A percentile compares a stretch with the other conserved stretches of the same genome.
These are phyloP conservation scores for bread wheat (Triticum aestivum) DNA, from an alignment of 176 grass and related monocot species.

Conservation along the genomic window DNA sequence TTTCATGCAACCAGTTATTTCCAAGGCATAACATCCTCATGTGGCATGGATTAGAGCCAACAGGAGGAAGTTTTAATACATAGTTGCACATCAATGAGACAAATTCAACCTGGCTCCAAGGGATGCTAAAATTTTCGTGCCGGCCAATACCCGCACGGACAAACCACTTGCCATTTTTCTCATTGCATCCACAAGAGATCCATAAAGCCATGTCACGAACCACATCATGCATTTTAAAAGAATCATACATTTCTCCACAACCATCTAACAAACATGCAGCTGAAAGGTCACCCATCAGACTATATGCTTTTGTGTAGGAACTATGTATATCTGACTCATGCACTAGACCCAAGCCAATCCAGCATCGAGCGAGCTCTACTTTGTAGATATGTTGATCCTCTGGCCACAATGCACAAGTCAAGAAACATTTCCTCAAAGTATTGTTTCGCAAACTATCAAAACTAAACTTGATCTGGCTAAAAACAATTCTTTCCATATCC, in stretches of 20 bases:
- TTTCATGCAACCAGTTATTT: too few species aligned
- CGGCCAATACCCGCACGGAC: too few species aligned
- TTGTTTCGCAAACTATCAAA: not conserved
- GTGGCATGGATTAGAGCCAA: too few species aligned
- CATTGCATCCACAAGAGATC: not conserved
- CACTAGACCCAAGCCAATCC: constrained; percentile 23
- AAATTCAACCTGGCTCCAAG: too few species aligned
- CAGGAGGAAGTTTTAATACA: too few species aligned
- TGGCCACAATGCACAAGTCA: constrained; percentile 20
- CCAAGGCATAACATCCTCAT: too few species aligned
- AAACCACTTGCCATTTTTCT: too few species aligned
- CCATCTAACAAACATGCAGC: constrained; percentile 18
- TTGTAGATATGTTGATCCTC: not conserved
- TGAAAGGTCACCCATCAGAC: not conserved
- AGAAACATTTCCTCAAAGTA: constrained; percentile 20
- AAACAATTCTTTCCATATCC: not conserved
- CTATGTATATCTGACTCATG: not conserved
- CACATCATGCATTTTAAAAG: constrained; percentile 32
- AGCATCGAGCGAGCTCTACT: not conserved
- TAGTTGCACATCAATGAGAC: too few species aligned
- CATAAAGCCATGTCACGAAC: constrained; percentile 40
- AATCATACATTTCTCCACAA: too few species aligned
- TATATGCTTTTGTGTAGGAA: not conserved
- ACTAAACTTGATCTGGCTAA: not conserved
- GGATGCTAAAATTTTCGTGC: too few species aligned